A percentile compares a stretch with the other conserved stretches of the same genome.
phyloP scores from a whole-genome alignment of 805 yeast species.

The Yarrowia divulgata region DNA sequence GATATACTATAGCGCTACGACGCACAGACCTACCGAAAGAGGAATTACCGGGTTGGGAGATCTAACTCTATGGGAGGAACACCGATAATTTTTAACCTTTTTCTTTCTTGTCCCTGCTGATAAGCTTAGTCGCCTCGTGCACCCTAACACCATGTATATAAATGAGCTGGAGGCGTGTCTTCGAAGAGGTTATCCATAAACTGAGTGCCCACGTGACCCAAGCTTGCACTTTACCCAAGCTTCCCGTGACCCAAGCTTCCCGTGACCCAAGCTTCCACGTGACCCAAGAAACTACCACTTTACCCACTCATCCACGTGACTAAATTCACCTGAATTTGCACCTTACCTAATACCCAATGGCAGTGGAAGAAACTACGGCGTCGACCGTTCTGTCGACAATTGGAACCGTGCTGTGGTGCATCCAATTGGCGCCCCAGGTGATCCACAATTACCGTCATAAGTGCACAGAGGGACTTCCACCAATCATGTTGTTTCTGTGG shows the following conservation, averaged over 20 bases:
- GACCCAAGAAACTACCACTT: not conserved
- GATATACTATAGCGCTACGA: not conserved
- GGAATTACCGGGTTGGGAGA: slow-evolving; percentile 12
- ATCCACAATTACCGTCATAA: slow-evolving; percentile 74
- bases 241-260: not conserved
- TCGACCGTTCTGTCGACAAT: slow-evolving; percentile 82
- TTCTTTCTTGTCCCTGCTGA: not conserved
- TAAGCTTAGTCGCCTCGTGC: slow-evolving; percentile 31
- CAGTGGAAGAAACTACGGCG: slow-evolving; percentile 51
- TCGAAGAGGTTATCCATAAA: not conserved
- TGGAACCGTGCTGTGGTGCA: slow-evolving; percentile 92
- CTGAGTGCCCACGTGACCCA: not conserved
- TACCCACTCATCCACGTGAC: not conserved
- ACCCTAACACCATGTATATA: slow-evolving; percentile 11
- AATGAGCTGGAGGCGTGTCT: not conserved
- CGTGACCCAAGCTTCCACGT: not conserved
- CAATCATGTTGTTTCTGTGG: slow-evolving; percentile 89
- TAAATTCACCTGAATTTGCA: not conserved
- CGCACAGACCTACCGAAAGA: slow-evolving; percentile 22
- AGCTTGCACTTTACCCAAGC: not conserved
- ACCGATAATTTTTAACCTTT: not conserved
- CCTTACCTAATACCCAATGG: slow-evolving; percentile 21
- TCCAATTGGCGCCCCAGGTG: slow-evolving; percentile 88
- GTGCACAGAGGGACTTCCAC: slow-evolving; percentile 86
- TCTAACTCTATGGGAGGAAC: slow-evolving; percentile 4